phyloP scores from a whole-genome alignment of 495 filamentous ascomycete species.

The Penicillium paxilli region DNA sequence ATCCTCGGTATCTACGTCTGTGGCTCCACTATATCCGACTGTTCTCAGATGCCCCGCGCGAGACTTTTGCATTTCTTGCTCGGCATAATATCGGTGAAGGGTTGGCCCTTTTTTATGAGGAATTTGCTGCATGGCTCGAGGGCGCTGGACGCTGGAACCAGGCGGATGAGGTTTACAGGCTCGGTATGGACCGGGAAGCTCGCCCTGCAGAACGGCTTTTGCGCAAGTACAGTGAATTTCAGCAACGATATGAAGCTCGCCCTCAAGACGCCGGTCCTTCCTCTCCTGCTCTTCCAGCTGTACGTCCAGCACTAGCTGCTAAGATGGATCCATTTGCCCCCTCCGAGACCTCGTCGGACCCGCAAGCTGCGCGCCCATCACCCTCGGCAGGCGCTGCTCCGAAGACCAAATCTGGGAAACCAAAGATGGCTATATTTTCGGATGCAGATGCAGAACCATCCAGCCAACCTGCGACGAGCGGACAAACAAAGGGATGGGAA shows the following conservation, averaged over 20 bases:
- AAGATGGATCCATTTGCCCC: slow-evolving; percentile 80
- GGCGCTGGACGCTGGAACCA: slow-evolving; percentile 82
- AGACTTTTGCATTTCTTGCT: slow-evolving; percentile 87
- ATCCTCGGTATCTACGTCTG: slow-evolving; percentile 86
- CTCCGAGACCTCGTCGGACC: slow-evolving; percentile 50
- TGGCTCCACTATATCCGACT: slow-evolving; percentile 94
- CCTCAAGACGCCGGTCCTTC: slow-evolving; percentile 66
- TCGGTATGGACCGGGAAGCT: slow-evolving; percentile 86
- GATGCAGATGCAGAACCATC: slow-evolving; percentile 55
- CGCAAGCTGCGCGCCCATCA: slow-evolving; percentile 59
- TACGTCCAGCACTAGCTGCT: slow-evolving; percentile 80
- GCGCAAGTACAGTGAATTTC: slow-evolving; percentile 89
- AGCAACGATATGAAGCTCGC: slow-evolving; percentile 67
- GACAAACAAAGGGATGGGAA: slow-evolving; percentile 77
- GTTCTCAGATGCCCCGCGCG: slow-evolving; percentile 88
- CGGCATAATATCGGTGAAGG: slow-evolving; percentile 85
- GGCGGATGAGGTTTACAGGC: slow-evolving; percentile 87
- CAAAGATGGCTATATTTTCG: slow-evolving; percentile 92
- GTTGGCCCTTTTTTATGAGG: slow-evolving; percentile 94
- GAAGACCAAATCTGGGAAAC: slow-evolving; percentile 60
- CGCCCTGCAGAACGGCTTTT: slow-evolving; percentile 76
- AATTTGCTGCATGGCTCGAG: slow-evolving; percentile 92
- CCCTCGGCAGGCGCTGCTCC: slow-evolving; percentile 47
- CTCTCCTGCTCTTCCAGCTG: slow-evolving; percentile 81
- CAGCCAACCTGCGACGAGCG: slow-evolving; percentile 44